A percentile compares a stretch with the other conserved stretches of the same genome.
Conservation (phyloP, 352 stramenopile species). For the Phytophthora megakarya region DNA sequence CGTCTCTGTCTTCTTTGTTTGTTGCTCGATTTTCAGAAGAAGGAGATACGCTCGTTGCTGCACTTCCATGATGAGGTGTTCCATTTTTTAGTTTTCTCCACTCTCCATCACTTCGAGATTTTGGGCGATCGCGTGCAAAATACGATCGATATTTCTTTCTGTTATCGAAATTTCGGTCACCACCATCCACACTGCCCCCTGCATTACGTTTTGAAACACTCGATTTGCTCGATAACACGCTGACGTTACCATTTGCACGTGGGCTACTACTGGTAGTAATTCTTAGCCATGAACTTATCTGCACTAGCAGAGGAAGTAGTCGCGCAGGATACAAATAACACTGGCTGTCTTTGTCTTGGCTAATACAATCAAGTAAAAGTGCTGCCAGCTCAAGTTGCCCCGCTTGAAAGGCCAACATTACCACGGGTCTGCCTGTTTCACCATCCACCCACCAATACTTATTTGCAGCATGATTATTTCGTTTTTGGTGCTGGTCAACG, state of each 20-base stretch:
- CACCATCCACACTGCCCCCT: neutral
- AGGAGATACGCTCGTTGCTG: neutral
- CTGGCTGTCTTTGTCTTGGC: conserved; percentile 27
- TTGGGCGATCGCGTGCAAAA: conserved; percentile 37
- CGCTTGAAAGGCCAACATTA: conserved; percentile 56
- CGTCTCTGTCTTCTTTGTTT: conserved; percentile 19
- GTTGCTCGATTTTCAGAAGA: neutral
- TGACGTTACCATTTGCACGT: conserved; percentile 1
- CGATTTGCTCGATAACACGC: conserved; percentile 8
- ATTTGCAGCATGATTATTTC: conserved; percentile 8
- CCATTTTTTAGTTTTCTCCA: conserved; percentile 33
- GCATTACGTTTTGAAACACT: conserved; percentile 15
- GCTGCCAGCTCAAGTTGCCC: conserved; percentile 63
- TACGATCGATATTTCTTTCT: conserved; percentile 20
- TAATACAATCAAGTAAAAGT: conserved; percentile 52
- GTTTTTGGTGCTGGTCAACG: conserved; percentile 36
- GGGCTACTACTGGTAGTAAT: conserved; percentile 13
- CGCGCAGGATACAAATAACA: conserved; percentile 34
- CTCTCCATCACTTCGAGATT: conserved; percentile 58
- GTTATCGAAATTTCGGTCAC: conserved; percentile 1
- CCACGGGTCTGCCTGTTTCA: conserved; percentile 49
- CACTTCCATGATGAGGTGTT: conserved; percentile 1
- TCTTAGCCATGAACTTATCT: conserved; percentile 49
- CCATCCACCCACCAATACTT: conserved; percentile 52
- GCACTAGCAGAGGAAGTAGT: conserved; percentile 53